Conservation (phyloP, 345 rosid genomes). For the Lepidium didymum region DNA sequence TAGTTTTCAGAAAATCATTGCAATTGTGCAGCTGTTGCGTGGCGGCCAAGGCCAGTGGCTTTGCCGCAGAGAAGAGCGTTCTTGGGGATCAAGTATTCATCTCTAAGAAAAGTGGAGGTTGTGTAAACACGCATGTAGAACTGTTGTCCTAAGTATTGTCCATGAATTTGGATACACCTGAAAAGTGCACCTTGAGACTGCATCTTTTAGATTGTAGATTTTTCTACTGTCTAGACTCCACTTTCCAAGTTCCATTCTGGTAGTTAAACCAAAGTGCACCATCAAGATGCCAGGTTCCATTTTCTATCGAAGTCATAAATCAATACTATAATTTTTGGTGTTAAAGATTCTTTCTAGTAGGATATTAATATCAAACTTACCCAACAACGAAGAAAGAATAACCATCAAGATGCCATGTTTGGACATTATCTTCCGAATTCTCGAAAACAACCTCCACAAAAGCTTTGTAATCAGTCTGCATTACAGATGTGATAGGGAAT, state of each 20-base stretch:
- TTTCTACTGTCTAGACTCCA: slow-evolving; percentile 57
- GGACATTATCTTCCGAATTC: slow-evolving; percentile 53
- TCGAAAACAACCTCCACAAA: slow-evolving; percentile 69
- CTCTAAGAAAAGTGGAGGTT: not conserved
- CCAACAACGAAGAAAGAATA: slow-evolving; percentile 72
- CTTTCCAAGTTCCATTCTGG: slow-evolving; percentile 74
- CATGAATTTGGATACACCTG: slow-evolving; percentile 32
- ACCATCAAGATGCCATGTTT: slow-evolving; percentile 73
- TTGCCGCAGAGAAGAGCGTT: slow-evolving; percentile 52
- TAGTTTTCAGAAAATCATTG: not conserved
- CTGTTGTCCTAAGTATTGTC: slow-evolving; percentile 78
- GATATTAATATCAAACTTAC: slow-evolving; percentile 31
- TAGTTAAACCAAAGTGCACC: not conserved
- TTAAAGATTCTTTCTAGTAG: no score
- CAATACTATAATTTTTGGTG: no score
- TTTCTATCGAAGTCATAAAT: not conserved
- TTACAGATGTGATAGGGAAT: slow-evolving; percentile 59
- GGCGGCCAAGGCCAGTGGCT: slow-evolving; percentile 15
- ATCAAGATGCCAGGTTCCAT: no score
- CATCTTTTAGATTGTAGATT: slow-evolving; percentile 58
- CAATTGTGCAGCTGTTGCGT: not conserved
- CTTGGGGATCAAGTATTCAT: not conserved
- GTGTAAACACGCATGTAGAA: slow-evolving; percentile 57
- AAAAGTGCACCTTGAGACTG: slow-evolving; percentile 49
- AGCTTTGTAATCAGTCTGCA: slow-evolving; percentile 50